Evolutionary conservation across 2,329 filamentous ascomycete genomes (phyloP).

Genomic region (Ramularia collo-cygni): DNA sequence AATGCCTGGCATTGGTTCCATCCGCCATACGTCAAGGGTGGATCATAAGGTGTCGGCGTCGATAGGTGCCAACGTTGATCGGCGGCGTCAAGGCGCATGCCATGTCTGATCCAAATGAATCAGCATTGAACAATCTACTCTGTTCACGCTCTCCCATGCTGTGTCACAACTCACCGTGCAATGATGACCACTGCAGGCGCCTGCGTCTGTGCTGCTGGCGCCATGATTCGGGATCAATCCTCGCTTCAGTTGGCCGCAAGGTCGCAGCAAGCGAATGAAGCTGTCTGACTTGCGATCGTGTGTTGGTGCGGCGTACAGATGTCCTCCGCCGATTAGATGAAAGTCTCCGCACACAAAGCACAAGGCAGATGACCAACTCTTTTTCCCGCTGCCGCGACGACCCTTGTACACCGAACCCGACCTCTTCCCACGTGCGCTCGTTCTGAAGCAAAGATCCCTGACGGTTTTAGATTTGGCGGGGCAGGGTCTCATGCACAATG

Average conservation of each 20-base stretch:
- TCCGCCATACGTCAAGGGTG: constrained; percentile 87
- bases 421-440: too few relatives aligned
- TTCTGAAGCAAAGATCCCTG: too few relatives aligned
- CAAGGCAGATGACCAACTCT: too few relatives aligned
- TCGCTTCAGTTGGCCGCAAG: not conserved
- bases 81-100: constrained; percentile 85
- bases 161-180: constrained; percentile 35
- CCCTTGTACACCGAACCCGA: too few relatives aligned
- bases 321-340: too few relatives aligned
- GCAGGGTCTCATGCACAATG: too few relatives aligned
- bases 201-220: constrained; percentile 22
- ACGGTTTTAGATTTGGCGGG: too few relatives aligned
- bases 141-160: constrained; percentile 4
- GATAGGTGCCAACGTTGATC: constrained; percentile 93
- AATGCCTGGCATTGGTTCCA: constrained; percentile 81
- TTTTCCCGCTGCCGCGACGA: too few relatives aligned
- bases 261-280: too few relatives aligned
- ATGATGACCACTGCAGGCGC: constrained; percentile 45
- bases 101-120: constrained; percentile 55
- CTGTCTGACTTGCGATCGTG: too few relatives aligned
- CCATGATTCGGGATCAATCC: not conserved
- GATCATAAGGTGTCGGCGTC: constrained; percentile 90
- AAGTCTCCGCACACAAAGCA: too few relatives aligned
- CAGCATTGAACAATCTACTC: not conserved
- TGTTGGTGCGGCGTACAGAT: too few relatives aligned